A percentile compares a stretch with the other conserved stretches of the same genome.
Evolutionary conservation across 2,329 filamentous ascomycete species (phyloP).

Genomic region (Polytolypa hystricis): DNA sequence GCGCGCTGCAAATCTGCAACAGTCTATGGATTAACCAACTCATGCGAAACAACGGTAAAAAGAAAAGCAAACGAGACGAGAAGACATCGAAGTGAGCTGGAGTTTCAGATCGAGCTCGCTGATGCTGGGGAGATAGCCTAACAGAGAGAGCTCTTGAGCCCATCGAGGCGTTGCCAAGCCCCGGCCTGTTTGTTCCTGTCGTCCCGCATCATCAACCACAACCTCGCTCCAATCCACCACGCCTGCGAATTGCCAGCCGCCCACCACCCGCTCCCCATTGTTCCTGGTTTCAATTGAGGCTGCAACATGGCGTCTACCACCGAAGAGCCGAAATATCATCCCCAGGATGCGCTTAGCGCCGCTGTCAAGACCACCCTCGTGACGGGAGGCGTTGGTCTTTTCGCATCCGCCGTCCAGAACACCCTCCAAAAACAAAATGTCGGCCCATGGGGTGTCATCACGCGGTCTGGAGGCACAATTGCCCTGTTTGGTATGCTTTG

Average conservation of each 20-base stretch:
- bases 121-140: too few relatives aligned
- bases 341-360: slow-evolving; percentile 61
- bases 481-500: slow-evolving; percentile 49
- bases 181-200: too few relatives aligned
- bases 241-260: not conserved
- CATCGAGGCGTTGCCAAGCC: too few relatives aligned
- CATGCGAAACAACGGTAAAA: not conserved
- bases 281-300: not conserved
- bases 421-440: slow-evolving; percentile 73
- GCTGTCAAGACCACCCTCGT: slow-evolving; percentile 54
- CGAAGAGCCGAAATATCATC: slow-evolving; percentile 49
- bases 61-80: not conserved
- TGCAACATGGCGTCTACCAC: slow-evolving; percentile 36
- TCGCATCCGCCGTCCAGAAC: slow-evolving; percentile 73
- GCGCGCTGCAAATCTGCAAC: not conserved
- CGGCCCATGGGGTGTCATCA: slow-evolving; percentile 69
- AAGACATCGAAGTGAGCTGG: not conserved
- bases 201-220: not conserved
- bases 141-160: too few relatives aligned
- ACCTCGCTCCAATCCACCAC: not conserved
- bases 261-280: not conserved
- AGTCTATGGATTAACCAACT: not conserved
- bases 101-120: not conserved
- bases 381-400: slow-evolving; percentile 56
- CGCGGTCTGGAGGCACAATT: slow-evolving; percentile 64